These are phyloP conservation scores for Solanum chmielewskii DNA, from an alignment of 257 asterid species.

Conservation along the genomic window DNA sequence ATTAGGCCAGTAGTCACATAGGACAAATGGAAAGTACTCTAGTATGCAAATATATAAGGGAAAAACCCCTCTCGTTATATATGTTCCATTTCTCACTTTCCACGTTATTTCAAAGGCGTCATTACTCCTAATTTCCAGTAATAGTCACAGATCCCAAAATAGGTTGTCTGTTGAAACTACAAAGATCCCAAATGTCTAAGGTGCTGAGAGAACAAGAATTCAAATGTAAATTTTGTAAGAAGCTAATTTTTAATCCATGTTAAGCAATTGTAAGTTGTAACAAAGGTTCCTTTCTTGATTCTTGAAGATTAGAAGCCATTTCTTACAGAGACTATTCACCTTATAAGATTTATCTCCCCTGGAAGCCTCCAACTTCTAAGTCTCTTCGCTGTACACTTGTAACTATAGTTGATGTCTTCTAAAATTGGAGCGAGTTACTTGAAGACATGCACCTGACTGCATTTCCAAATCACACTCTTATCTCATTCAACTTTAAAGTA, in stretches of 20 bases:
- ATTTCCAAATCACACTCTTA: no score
- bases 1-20: not conserved
- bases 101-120: not conserved
- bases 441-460: no score
- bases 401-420: no score
- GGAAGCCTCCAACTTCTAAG: no score
- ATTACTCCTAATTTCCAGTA: not conserved
- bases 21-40: not conserved
- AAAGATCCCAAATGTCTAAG: not conserved
- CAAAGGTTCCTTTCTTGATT: not conserved
- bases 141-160: not conserved
- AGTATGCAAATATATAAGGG: not conserved
- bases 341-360: not conserved
- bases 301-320: not conserved
- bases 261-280: not conserved
- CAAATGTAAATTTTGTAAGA: not conserved
- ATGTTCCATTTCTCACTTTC: not conserved
- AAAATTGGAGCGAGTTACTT: no score
- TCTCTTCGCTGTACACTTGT: no score
- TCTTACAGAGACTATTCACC: not conserved
- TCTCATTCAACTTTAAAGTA: no score
- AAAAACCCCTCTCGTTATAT: not conserved
- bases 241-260: not conserved
- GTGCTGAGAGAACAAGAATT: not conserved
- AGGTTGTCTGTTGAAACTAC: not conserved